Base-by-base conservation (phyloP, 2,329 filamentous ascomycete species). In the Xylariaceae sp. region DNA sequence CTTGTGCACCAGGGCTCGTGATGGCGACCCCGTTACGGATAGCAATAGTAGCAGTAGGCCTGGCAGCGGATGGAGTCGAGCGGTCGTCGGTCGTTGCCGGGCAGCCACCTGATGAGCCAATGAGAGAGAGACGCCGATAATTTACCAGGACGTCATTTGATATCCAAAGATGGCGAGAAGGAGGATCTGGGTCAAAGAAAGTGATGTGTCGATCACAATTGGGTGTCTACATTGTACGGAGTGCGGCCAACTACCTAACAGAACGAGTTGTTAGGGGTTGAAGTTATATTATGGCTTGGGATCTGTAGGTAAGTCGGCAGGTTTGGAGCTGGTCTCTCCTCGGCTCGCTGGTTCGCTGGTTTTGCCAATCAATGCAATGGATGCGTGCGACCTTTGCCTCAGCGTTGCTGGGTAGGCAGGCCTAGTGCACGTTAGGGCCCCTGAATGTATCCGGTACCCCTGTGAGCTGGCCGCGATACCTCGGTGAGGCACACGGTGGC, bases 141-240 rank as follows among this genome's bases (percentile, higher is more conserved):
- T 13, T 45, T 51, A 52, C 56, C 39, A 50, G 49, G 42, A 57
- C 51, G 51, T 51, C 59, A 51, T 48, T 10, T 42, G 42, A 57
- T 23, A 10, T 57, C 13, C 4, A 50, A 49, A 45, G 42, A 45
- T 30, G 23, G 23, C 23, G 23, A 30, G 23, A 30, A 30, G 23
- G 13, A 45, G 13, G 42, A 45, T 45, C 10, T 6, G 42, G 42
- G n/a, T 45, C 13, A 15, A 45, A 15, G 5, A 45, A 45, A 45
- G 13, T 45, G 42, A 45, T 45, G 10, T 45, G 42, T 45, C 13
- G 42, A 45, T 45, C 42, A 45, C 42, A 45, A 45, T 45, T 45
- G 42, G 42, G 42, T 42, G 37, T 45, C 42, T 45, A n/a, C 42
- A n/a, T 45, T 45, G 13, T n/a, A 45, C n/a, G 13, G 13, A 13